Conservation (phyloP, 2,329 filamentous ascomycete genomes). For the Triangularia setosa region DNA sequence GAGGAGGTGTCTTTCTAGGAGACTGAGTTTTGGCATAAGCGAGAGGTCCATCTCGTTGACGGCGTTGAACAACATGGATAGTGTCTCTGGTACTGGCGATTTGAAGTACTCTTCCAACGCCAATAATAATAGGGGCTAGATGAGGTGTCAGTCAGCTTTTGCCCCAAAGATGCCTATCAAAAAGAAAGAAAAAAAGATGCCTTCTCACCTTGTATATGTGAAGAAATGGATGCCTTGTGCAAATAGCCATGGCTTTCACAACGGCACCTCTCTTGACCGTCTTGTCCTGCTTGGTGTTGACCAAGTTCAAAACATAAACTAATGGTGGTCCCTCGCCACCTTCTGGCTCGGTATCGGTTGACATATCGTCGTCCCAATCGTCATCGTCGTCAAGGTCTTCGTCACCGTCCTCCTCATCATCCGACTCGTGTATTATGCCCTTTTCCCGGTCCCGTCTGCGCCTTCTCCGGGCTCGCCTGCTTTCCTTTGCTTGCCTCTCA, state of each 20-base stretch:
- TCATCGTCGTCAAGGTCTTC: slow-evolving; percentile 36
- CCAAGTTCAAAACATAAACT: slow-evolving; percentile 94
- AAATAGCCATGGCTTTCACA: slow-evolving; percentile 98
- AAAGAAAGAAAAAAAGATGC: too few relatives aligned
- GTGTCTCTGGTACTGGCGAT: slow-evolving; percentile 78
- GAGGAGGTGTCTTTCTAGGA: slow-evolving; percentile 79
- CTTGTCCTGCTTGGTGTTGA: slow-evolving; percentile 97
- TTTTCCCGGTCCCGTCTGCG: slow-evolving; percentile 45
- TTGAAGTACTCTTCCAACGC: slow-evolving; percentile 98
- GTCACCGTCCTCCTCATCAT: slow-evolving; percentile 48
- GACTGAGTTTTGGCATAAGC: slow-evolving; percentile 79
- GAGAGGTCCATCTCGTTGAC: slow-evolving; percentile 97
- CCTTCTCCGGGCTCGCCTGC: slow-evolving; percentile 48
- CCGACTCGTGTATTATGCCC: slow-evolving; percentile 39
- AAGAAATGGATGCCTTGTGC: slow-evolving; percentile 92
- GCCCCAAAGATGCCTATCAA: too few relatives aligned
- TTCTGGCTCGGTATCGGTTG: slow-evolving; percentile 60
- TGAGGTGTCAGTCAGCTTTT: too few relatives aligned
- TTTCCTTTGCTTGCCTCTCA: slow-evolving; percentile 56
- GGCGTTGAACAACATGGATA: slow-evolving; percentile 83
- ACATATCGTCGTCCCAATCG: slow-evolving; percentile 51
- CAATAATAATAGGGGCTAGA: slow-evolving; percentile 78
- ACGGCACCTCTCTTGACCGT: slow-evolving; percentile 88
- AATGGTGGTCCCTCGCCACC: slow-evolving; percentile 80
- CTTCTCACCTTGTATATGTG: slow-evolving; percentile 92